phyloP scores from a whole-genome alignment of 139 green algal species.

The Chlamydomonas applanata region DNA sequence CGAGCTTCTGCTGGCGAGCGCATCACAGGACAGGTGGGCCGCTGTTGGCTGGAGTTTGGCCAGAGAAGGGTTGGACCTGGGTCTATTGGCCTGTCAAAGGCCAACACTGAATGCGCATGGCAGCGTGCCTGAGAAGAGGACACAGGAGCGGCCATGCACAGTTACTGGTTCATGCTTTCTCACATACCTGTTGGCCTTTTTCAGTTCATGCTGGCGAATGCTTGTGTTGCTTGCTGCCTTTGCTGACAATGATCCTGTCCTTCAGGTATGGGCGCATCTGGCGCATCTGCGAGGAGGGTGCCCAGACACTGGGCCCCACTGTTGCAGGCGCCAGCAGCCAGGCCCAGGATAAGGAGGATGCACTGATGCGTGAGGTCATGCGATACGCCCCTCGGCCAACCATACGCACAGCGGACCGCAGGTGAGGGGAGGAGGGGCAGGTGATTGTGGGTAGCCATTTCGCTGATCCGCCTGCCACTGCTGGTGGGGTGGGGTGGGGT shows the following conservation, averaged over 20 bases:
- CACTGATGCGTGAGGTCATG: constrained; percentile 31
- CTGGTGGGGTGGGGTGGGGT: too few species aligned
- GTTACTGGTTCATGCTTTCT: neutral
- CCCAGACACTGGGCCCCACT: constrained; percentile 6
- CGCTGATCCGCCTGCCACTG: too few species aligned
- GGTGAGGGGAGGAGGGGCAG: too few species aligned
- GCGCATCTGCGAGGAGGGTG: constrained; percentile 32
- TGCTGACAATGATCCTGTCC: too few species aligned
- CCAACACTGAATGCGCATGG: neutral
- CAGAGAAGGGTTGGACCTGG: neutral
- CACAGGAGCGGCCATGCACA: neutral
- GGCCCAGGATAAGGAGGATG: neutral
- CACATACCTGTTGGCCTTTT: neutral
- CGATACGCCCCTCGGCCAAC: constrained; percentile 57
- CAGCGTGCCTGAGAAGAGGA: neutral
- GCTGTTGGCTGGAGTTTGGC: neutral
- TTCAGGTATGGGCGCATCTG: constrained; percentile 54
- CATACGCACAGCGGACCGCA: constrained; percentile 12
- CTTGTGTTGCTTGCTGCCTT: too few species aligned
- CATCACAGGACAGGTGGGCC: constrained; percentile 80
- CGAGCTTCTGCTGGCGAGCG: constrained; percentile 83
- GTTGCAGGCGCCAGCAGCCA: neutral
- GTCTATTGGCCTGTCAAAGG: neutral
- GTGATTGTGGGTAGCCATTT: too few species aligned
- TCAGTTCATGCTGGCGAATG: neutral